Percentiles rank a stretch among this genome's conserved stretches.
Conservation (phyloP, 2,329 filamentous ascomycete species). For the Colletotrichum ledebouriae region DNA sequence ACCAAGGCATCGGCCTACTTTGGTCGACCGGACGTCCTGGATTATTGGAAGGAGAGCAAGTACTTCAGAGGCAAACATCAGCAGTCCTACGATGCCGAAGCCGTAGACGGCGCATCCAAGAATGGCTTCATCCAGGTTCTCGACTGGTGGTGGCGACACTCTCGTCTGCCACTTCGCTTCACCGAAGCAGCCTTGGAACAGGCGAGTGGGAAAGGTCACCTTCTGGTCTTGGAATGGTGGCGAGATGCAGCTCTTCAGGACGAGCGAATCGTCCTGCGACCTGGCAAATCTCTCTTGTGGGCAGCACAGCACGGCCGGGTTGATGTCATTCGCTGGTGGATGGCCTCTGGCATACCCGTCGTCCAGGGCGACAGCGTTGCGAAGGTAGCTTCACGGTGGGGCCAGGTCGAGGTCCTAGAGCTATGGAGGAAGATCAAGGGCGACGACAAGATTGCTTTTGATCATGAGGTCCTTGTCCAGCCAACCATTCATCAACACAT, state of each 20-base stretch:
- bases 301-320: slow-evolving; percentile 87
- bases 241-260: slow-evolving; percentile 75
- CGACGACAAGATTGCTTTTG: slow-evolving; percentile 76
- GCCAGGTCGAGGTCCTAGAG: slow-evolving; percentile 86
- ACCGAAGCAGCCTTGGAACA: slow-evolving; percentile 90
- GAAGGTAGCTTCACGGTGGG: slow-evolving; percentile 86
- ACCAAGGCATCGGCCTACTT: slow-evolving; percentile 92
- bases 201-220: slow-evolving; percentile 85
- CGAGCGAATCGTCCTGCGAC: slow-evolving; percentile 74
- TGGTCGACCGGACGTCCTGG: slow-evolving; percentile 84
- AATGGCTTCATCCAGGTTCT: slow-evolving; percentile 88
- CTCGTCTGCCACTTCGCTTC: slow-evolving; percentile 83
- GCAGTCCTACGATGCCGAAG: slow-evolving; percentile 79
- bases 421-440: slow-evolving; percentile 82
- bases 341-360: slow-evolving; percentile 82
- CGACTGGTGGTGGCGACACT: slow-evolving; percentile 90
- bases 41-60: slow-evolving; percentile 90
- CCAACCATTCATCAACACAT: slow-evolving; percentile 90
- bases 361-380: slow-evolving; percentile 85
- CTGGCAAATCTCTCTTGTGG: slow-evolving; percentile 85
- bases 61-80: slow-evolving; percentile 84
- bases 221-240: slow-evolving; percentile 96
- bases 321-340: slow-evolving; percentile 89
- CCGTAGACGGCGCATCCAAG: slow-evolving; percentile 87
- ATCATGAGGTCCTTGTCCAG: slow-evolving; percentile 85